Base-by-base conservation (phyloP, 768 basidiomycete genomes). In the Mycena galericulata region DNA sequence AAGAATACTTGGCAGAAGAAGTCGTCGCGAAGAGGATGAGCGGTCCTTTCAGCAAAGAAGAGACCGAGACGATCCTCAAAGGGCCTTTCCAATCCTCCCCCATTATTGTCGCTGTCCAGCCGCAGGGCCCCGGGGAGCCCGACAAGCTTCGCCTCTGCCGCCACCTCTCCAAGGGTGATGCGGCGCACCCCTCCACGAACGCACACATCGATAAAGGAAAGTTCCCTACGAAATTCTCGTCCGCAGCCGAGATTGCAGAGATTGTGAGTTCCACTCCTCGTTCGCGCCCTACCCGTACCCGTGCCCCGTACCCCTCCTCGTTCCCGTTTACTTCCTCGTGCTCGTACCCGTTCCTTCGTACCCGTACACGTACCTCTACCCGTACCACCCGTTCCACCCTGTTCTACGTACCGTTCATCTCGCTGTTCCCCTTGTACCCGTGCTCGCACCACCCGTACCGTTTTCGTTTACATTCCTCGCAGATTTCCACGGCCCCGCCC, bases 151-250 rank as follows among this genome's bases (percentile, higher is more conserved):
- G 74, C 26, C 47, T 73, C 3, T 73, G 72, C 53, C 30, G 64
- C 11, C 63, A 75, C 38, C 53, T 73, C 7, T 75, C 72, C 10
- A 74, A 72, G 55, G 56, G 49, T 6, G 43, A 47, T 20, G 12
- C 6, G 27, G 20, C 30, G 1, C 20, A 62, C 12, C 69, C 66
- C 15, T 43, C 72, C 5, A 55, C 67, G 17, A 73, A 73, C 38
- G 53, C 65, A 20, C 45, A 57, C 45, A 60, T 71, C 22, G 64
- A 68, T 12, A 71, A 62, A 14, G 67, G 62, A 6, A 45, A 71
- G 24, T 72, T 73, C 43, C 70, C 73, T 1, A 73, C 75, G 17
- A 38, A 58, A 43, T 70, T 72, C 45, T 58, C 62, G 56, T 40
- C 58, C 17, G 60, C 64, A 9, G 18, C 66, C 5, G 20, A 51